Evolutionary conservation across 805 yeast genomes (phyloP).

Genomic region (Wickerhamiella dianesei): DNA sequence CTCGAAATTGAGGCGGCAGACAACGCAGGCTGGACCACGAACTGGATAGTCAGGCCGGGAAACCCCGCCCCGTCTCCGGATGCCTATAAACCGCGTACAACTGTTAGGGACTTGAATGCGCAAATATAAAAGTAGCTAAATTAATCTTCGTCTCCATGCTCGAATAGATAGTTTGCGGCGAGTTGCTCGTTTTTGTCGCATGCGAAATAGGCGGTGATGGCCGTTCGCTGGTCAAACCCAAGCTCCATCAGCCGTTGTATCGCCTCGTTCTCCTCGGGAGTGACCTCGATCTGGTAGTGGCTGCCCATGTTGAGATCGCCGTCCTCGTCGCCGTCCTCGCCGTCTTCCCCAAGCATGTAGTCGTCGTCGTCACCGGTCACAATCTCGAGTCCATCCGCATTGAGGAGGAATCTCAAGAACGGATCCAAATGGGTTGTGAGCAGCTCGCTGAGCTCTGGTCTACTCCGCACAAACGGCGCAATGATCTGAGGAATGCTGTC

Average conservation of each 20-base stretch:
- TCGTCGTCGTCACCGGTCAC: conserved; percentile 6
- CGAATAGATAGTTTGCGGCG: conserved; percentile 82
- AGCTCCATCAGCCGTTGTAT: conserved; percentile 78
- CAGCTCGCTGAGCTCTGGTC: conserved; percentile 67
- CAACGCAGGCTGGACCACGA: conserved; percentile 45
- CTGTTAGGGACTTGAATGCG: background rate
- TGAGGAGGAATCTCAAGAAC: conserved; percentile 59
- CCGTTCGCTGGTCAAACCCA: conserved; percentile 81
- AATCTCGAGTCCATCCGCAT: conserved; percentile 23
- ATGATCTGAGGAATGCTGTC: conserved; percentile 73
- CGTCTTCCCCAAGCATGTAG: conserved; percentile 11
- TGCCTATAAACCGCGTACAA: background rate
- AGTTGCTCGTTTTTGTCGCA: conserved; percentile 96
- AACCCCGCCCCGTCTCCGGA: conserved; percentile 32
- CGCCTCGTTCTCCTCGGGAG: conserved; percentile 81
- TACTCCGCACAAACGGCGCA: conserved; percentile 64
- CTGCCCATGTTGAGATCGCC: conserved; percentile 16
- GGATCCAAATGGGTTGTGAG: conserved; percentile 58
- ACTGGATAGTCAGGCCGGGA: conserved; percentile 60
- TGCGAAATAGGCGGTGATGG: conserved; percentile 88
- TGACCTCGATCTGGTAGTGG: conserved; percentile 32
- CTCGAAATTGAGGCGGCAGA: conserved; percentile 65
- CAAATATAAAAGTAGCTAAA: background rate
- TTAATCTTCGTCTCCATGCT: conserved; percentile 25
- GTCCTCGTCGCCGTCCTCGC: conserved; percentile 41